These are phyloP conservation scores for Prunus mume DNA, from an alignment of 306 rosid genomes.

Conservation along the genomic window DNA sequence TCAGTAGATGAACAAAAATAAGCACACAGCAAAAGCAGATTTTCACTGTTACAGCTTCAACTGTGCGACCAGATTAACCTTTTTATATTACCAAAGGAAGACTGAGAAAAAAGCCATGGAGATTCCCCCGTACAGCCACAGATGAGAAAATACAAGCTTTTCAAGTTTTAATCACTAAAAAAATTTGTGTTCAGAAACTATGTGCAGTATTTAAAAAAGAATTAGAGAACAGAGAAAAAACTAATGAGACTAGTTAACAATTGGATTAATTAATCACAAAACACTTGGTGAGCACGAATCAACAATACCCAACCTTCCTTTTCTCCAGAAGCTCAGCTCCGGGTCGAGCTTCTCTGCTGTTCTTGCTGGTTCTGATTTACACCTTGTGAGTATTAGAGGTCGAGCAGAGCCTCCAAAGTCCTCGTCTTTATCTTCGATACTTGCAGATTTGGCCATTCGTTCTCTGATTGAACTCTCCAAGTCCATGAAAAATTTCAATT, in stretches of 20 bases:
- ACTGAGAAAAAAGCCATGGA: slow-evolving; percentile 9
- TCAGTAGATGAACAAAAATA: neutral
- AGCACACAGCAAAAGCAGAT: slow-evolving; percentile 10
- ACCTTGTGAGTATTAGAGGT: slow-evolving; percentile 61
- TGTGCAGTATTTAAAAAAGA: neutral
- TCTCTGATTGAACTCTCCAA: slow-evolving; percentile 36
- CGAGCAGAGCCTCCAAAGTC: slow-evolving; percentile 20
- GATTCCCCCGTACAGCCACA: slow-evolving; percentile 42
- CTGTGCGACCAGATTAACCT: slow-evolving; percentile 11
- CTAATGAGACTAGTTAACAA: neutral
- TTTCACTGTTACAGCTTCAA: neutral
- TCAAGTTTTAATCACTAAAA: neutral
- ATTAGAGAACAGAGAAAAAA: neutral
- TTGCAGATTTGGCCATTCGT: slow-evolving; percentile 33
- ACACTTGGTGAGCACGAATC: slow-evolving; percentile 40
- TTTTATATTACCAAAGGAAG: slow-evolving; percentile 12
- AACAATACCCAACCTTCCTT: slow-evolving; percentile 44
- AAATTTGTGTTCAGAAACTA: neutral
- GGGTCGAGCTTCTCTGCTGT: slow-evolving; percentile 48
- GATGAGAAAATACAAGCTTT: slow-evolving; percentile 2
- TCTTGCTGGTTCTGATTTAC: slow-evolving; percentile 85
- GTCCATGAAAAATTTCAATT: slow-evolving; percentile 30
- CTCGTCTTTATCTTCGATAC: slow-evolving; percentile 24
- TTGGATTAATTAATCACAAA: slow-evolving; percentile 40
- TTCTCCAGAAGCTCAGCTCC: slow-evolving; percentile 44